These are phyloP conservation scores for Cryptococcus sp. DNA, from an alignment of 1,284 basidiomycete species.

Conservation along the genomic window DNA sequence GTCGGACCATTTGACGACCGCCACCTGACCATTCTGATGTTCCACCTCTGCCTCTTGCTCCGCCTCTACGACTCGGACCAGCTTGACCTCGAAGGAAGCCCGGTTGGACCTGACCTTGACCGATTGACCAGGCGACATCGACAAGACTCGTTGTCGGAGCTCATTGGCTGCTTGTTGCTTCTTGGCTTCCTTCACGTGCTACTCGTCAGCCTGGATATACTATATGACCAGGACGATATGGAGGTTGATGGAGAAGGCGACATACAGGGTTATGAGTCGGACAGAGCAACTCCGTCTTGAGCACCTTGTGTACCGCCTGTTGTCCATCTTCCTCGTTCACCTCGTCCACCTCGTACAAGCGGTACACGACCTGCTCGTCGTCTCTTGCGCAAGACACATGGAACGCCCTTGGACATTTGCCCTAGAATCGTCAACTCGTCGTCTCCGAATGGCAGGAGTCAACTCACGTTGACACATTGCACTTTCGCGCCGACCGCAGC, in stretches of 20 bases:
- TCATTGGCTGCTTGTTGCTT: slow-evolving; percentile 64
- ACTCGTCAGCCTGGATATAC: slow-evolving; percentile 6
- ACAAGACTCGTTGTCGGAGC: slow-evolving; percentile 55
- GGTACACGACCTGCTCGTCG: slow-evolving; percentile 21
- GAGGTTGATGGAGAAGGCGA: too few relatives aligned
- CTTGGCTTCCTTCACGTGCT: slow-evolving; percentile 66
- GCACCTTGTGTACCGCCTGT: slow-evolving; percentile 62
- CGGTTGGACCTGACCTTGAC: slow-evolving; percentile 73
- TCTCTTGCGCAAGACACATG: slow-evolving; percentile 79
- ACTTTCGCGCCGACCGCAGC: slow-evolving; percentile 82
- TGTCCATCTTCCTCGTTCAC: slow-evolving; percentile 47
- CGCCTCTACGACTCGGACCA: slow-evolving; percentile 63
- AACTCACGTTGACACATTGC: slow-evolving; percentile 73
- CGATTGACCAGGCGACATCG: slow-evolving; percentile 60
- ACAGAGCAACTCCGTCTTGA: slow-evolving; percentile 68
- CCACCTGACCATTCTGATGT: slow-evolving; percentile 7
- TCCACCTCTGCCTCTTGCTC: slow-evolving; percentile 61
- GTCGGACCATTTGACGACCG: slow-evolving; percentile 13
- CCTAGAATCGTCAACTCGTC: slow-evolving; percentile 8
- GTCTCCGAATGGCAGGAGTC: neutral
- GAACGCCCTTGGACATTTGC: slow-evolving; percentile 86
- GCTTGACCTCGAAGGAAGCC: slow-evolving; percentile 71
- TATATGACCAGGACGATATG: neutral
- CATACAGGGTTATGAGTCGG: slow-evolving; percentile 75
- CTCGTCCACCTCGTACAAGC: slow-evolving; percentile 55